Conservation (phyloP, 495 filamentous ascomycete genomes). For the Trichoderma gamsii region DNA sequence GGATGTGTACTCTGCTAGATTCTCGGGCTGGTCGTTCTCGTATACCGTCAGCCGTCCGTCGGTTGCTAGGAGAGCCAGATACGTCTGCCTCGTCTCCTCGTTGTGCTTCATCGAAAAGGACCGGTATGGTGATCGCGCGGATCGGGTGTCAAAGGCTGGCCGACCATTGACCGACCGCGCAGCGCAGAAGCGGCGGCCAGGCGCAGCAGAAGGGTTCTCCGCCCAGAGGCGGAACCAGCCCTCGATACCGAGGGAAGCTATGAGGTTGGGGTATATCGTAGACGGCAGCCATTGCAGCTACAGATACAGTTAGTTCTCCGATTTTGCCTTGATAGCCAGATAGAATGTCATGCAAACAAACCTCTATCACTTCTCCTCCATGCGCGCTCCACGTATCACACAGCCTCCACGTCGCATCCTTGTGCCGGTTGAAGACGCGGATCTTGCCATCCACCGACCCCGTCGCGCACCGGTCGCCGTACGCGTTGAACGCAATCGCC, state of each 20-base stretch:
- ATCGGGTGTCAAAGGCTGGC: slow-evolving; percentile 41
- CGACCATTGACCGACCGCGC: slow-evolving; percentile 19
- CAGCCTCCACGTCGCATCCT: slow-evolving; percentile 69
- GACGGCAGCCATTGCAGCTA: slow-evolving; percentile 73
- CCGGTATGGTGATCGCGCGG: slow-evolving; percentile 44
- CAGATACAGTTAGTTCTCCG: not conserved
- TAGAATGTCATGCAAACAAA: slow-evolving; percentile 32
- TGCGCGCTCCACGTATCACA: slow-evolving; percentile 89
- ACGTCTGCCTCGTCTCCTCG: slow-evolving; percentile 59
- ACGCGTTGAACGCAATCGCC: slow-evolving; percentile 65
- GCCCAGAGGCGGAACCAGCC: slow-evolving; percentile 85
- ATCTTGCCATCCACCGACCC: slow-evolving; percentile 90
- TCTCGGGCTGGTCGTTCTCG: slow-evolving; percentile 83
- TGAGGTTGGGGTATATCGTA: slow-evolving; percentile 50
- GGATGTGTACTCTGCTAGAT: slow-evolving; percentile 65
- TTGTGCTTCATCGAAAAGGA: slow-evolving; percentile 77
- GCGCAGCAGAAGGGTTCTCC: slow-evolving; percentile 71
- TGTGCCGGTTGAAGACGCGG: slow-evolving; percentile 79
- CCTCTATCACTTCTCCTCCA: slow-evolving; percentile 84
- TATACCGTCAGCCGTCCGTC: slow-evolving; percentile 74
- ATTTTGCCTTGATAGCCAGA: not conserved
- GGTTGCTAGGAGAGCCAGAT: slow-evolving; percentile 74
- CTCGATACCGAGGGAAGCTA: slow-evolving; percentile 71
- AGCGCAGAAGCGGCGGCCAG: slow-evolving; percentile 69
- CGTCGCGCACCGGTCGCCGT: slow-evolving; percentile 85